Base-by-base conservation (phyloP, 495 filamentous ascomycete genomes). In the Aspergillus sclerotioniger region DNA sequence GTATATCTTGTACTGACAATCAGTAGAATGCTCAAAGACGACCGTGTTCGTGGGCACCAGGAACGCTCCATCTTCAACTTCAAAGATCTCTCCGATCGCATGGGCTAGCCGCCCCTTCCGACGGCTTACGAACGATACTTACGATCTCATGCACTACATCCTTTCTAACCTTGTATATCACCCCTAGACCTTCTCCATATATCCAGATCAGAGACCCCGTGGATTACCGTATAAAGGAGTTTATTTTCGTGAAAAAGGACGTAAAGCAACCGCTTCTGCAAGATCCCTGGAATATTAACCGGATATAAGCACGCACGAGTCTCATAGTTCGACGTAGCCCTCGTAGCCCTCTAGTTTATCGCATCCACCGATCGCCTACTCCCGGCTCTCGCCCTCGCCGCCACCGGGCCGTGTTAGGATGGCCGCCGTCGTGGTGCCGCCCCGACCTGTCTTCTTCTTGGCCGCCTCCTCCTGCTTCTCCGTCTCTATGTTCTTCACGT, bases 401-500 rank as follows among this genome's bases (percentile, higher is more conserved):
- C 81, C 84, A 63, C 84, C 80, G 48, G 79, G 78, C 59, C 86
- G 81, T 29, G 90, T 92, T 71, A 90, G 74, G 63, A 92, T 92
- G 33, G 91, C 85, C 3, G 90, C 85, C 60, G 81, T 89, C 47
- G 89, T 90, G 54, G 87, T 88, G 44, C 90, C 90, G 59, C 83
- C 84, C 54, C 89, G 84, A 49, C 89, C 86, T 19, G 85, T 90
- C 84, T 96, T 95, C 87, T 97, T 97, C 82, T 90, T 93, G 32
- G 89, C 90, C 10, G 92, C 93, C 78, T 98, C 94, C 77, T 96
- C 94, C 70, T 96, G 92, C 83, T 98, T 98, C 84, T 98, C 94
- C 60, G 90, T 87, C 80, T 98, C 95, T 65, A 98, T 98, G 78
- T 82, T 93, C 86, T 97, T 97, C 62, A 98, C 94, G 67, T 95